Conservation (phyloP, 768 basidiomycete genomes). For the Amanita rimosa region DNA sequence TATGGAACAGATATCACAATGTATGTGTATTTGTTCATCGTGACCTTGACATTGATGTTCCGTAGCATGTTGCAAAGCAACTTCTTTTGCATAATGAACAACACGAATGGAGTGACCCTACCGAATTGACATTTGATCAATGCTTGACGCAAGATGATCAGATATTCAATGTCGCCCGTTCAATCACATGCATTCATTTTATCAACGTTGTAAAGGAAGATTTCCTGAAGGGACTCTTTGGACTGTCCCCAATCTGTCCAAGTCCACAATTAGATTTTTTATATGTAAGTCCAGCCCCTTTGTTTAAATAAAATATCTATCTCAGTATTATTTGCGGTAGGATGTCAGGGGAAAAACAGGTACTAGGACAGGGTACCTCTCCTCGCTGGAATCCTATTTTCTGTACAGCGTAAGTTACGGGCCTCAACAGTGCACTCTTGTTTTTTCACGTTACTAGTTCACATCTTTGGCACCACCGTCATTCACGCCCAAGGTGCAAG, state of each 20-base stretch:
- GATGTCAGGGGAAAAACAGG: conserved; percentile 5
- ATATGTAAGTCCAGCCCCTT: conserved; percentile 3
- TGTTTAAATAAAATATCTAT: not conserved
- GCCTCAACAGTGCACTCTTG: not conserved
- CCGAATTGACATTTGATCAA: not conserved
- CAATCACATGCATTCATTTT: conserved; percentile 17
- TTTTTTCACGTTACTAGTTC: not conserved
- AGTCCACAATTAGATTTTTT: conserved; percentile 10
- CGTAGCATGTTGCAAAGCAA: conserved; percentile 12
- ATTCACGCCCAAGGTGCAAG: not conserved
- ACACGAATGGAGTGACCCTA: conserved; percentile 12
- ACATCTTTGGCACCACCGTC: not conserved
- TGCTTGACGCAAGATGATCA: conserved; percentile 13
- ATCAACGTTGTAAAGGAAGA: conserved; percentile 16
- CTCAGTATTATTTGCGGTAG: not conserved
- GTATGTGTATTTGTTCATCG: conserved; percentile 11
- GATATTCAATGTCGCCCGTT: conserved; percentile 15
- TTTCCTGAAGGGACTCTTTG: conserved; percentile 16
- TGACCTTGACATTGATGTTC: not conserved
- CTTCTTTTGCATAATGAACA: conserved; percentile 11
- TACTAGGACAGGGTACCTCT: conserved; percentile 9
- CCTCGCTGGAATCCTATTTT: conserved; percentile 10
- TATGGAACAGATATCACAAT: conserved; percentile 16
- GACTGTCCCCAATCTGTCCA: conserved; percentile 10
- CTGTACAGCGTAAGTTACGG: conserved; percentile 10